Evolutionary conservation across 768 basidiomycete species (phyloP), one percentile per base, ranked within the genome.

Genomic region (Leccinum longicurvipes): DNA sequence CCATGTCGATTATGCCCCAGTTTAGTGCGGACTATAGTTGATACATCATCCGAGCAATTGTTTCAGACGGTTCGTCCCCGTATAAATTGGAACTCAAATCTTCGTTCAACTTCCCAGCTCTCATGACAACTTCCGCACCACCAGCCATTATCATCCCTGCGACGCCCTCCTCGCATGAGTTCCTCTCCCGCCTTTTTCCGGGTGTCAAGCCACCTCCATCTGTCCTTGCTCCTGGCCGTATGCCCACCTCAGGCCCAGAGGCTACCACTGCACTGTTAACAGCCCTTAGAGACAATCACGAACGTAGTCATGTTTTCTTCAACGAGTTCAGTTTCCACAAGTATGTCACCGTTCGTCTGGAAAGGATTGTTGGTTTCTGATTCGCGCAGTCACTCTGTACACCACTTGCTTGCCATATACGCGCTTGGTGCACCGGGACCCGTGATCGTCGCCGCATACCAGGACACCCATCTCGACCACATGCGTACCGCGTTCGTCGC

Each of bases 351-450:
- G 12, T 42, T 31, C 8, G 2, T 50, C n/a, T 7, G 15, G 42
- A 10, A 17, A 19, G 6, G 2, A 11, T 46, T 11, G 2, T n/a
- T 45, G 46, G 19, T 53, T 19, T 5, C 14, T 61, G 19, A 41
- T 32, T n/a, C n/a, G 36, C 12, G 15, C 24, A 82, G 80, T 56
- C 87, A 89, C 70, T 70, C 79, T 31, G 74, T 77, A 3, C 85
- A 87, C 63, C 82, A 81, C 36, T 63, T 81, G 15, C 70, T 86
- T 14, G 83, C 84, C 12, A 69, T 83, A 6, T 89, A 82, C 71
- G 76, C 77, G 0, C 70, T 91, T 12, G 88, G 88, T 8, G 86
- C 80, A 0, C 70, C 76, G 3, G 67, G 68, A 0, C 55, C 66
- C 4, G 61, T 79, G 32, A 68, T 82, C 6, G 64, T 67, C 17